phyloP scores from a whole-genome alignment of 257 asterid species.

The Cruciata laevipes region DNA sequence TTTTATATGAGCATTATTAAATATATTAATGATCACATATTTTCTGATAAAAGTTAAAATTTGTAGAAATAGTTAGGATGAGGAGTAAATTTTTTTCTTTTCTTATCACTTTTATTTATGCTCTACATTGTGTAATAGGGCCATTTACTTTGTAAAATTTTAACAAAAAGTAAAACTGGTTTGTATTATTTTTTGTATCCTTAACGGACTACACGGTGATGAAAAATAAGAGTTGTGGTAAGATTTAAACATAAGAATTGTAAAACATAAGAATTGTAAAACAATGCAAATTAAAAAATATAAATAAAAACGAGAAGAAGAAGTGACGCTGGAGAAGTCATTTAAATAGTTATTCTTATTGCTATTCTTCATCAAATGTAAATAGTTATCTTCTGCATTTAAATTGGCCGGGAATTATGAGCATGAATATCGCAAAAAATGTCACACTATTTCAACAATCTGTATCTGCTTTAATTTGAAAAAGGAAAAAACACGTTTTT shows the following conservation, averaged over 20 bases:
- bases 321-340: background rate
- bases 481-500: background rate
- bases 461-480: background rate
- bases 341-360: slow-evolving; percentile 2
- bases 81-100: no score
- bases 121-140: no score
- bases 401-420: background rate
- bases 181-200: no score
- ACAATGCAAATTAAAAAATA: background rate
- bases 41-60: no score
- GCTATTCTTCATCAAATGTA: background rate
- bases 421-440: background rate
- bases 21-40: no score
- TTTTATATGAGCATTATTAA: no score
- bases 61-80: no score
- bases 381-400: background rate
- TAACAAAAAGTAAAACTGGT: no score
- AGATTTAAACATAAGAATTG: background rate
- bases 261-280: background rate
- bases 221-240: background rate
- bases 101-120: no score
- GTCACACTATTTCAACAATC: slow-evolving; percentile 9
- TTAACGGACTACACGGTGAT: background rate
- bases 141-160: no score
- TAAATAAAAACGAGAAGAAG: background rate